These are phyloP conservation scores for Pyricularia grisea DNA, from an alignment of 2,329 filamentous ascomycete genomes.

Conservation along the genomic window DNA sequence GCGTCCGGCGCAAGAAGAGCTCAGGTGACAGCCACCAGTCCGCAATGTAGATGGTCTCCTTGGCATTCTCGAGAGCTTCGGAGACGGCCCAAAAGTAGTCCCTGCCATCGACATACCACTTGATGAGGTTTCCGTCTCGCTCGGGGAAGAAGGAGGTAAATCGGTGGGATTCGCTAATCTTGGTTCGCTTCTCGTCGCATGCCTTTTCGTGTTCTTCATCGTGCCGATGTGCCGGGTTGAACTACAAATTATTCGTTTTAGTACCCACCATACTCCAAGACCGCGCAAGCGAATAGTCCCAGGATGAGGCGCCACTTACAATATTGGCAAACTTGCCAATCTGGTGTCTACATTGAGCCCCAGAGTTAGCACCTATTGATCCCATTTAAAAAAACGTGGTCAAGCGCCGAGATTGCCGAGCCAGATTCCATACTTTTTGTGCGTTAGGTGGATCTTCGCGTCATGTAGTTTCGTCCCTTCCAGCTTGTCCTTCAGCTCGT, in stretches of 20 bases:
- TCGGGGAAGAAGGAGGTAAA: conserved; percentile 90
- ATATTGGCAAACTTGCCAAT: conserved; percentile 56
- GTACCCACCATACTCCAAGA: neutral
- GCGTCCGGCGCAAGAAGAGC: conserved; percentile 75
- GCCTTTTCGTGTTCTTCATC: conserved; percentile 84
- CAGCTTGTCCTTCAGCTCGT: conserved; percentile 41
- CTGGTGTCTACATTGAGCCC: conserved; percentile 32
- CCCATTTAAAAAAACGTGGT: neutral
- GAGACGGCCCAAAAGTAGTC: conserved; percentile 96
- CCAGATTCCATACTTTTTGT: conserved; percentile 43
- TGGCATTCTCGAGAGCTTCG: conserved; percentile 77
- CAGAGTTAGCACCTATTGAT: neutral
- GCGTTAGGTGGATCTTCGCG: conserved; percentile 44
- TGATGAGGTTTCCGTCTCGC: conserved; percentile 74
- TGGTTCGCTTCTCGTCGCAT: conserved; percentile 71
- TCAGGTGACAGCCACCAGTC: conserved; percentile 97
- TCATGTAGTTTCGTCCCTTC: conserved; percentile 44
- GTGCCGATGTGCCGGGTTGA: conserved; percentile 85
- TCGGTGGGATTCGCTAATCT: conserved; percentile 64
- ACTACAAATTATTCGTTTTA: conserved; percentile 23
- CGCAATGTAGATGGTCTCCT: conserved; percentile 88
- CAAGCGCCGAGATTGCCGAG: neutral
- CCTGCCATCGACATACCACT: conserved; percentile 95
- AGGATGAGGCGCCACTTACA: conserved; percentile 25
- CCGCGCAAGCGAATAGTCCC: neutral